A percentile compares a stretch with the other conserved stretches of the same genome.
Conservation (phyloP, 1,284 basidiomycete species). For the Kalmanozyma brasiliensis region DNA sequence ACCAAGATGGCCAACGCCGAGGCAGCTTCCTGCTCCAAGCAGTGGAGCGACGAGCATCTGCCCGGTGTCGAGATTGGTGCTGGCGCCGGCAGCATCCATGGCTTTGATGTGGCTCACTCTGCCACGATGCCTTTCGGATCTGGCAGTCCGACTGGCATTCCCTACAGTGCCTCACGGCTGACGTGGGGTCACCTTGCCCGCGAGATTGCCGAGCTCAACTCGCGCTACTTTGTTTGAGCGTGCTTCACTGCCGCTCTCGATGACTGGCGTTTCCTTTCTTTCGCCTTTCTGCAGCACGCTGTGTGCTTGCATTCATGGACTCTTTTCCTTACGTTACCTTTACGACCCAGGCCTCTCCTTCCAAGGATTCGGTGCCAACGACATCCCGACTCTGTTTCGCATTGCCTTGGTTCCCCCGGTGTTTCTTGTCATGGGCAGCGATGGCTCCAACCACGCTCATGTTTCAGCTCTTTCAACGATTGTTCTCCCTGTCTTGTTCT, state of each 20-base stretch:
- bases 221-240: constrained; percentile 52
- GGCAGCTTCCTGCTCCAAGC: background rate
- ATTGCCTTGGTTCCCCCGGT: background rate
- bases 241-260: background rate
- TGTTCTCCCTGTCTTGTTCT: background rate
- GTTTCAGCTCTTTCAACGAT: constrained; percentile 1
- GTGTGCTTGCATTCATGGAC: constrained; percentile 1
- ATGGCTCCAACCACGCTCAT: constrained; percentile 3
- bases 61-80: constrained; percentile 55
- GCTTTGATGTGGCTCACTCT: constrained; percentile 40
- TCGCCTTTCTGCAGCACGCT: background rate
- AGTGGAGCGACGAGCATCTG: constrained; percentile 25
- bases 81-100: constrained; percentile 53
- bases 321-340: constrained; percentile 1
- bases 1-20: constrained; percentile 1
- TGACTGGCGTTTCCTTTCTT: background rate
- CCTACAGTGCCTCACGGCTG: constrained; percentile 41
- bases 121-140: constrained; percentile 46
- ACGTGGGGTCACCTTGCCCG: constrained; percentile 58
- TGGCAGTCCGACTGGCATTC: constrained; percentile 48
- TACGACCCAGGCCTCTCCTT: background rate
- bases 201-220: constrained; percentile 61
- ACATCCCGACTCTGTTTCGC: constrained; percentile 2
- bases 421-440: constrained; percentile 6
- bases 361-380: too few species aligned